Evolutionary conservation across 345 rosid genomes (phyloP).

Genomic region (Sonneratia caseolaris): DNA sequence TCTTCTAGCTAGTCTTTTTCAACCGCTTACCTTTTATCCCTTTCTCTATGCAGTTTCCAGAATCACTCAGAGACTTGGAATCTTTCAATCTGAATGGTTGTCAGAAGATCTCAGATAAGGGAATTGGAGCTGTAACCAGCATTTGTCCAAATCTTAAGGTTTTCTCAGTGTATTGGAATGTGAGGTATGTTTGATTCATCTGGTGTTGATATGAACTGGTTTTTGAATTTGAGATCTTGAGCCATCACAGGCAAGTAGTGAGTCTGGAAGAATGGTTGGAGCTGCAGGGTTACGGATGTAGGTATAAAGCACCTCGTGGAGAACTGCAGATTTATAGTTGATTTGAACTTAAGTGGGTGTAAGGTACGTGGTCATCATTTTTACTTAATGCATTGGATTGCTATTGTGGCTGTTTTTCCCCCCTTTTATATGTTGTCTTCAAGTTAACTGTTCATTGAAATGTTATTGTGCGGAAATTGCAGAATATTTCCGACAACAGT

Average conservation of each 20-base stretch:
- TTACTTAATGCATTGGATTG: not conserved
- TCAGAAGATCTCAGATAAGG: slow-evolving; percentile 88
- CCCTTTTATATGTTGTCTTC: not conserved
- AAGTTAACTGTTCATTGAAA: slow-evolving; percentile 1
- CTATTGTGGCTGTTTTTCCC: not conserved
- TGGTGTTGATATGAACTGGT: not conserved
- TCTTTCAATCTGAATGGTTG: slow-evolving; percentile 80
- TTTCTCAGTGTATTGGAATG: slow-evolving; percentile 87
- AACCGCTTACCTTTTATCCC: not conserved
- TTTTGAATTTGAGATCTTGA: not conserved
- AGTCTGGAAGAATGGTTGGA: slow-evolving; percentile 9
- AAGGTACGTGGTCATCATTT: slow-evolving; percentile 37
- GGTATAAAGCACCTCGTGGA: slow-evolving; percentile 55
- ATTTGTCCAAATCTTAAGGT: slow-evolving; percentile 55
- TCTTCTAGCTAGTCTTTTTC: not conserved
- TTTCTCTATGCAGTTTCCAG: slow-evolving; percentile 27
- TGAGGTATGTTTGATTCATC: slow-evolving; percentile 42
- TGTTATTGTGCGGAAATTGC: slow-evolving; percentile 17
- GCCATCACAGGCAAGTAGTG: slow-evolving; percentile 1
- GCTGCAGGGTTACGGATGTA: slow-evolving; percentile 58
- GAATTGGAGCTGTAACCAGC: slow-evolving; percentile 58
- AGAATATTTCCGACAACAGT: slow-evolving; percentile 66
- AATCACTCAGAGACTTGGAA: slow-evolving; percentile 53
- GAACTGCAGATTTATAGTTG: slow-evolving; percentile 49
- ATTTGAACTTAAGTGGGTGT: slow-evolving; percentile 89